Percentiles rank a stretch among this genome's conserved stretches.
Conservation (phyloP, 495 filamentous ascomycete genomes). For the Xylaria curta region DNA sequence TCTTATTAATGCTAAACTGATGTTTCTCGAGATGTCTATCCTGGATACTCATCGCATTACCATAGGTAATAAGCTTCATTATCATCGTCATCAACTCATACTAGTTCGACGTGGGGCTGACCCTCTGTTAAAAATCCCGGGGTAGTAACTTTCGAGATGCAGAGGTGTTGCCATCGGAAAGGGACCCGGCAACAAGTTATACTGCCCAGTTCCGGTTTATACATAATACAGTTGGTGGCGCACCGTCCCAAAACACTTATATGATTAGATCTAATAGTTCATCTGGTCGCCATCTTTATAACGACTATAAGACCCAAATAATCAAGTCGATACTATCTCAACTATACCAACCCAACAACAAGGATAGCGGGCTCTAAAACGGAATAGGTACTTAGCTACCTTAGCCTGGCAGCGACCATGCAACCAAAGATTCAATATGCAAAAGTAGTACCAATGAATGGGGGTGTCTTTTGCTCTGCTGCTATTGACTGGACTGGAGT, state of each 20-base stretch:
- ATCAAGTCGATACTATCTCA: neutral
- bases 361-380: neutral
- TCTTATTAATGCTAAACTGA: neutral
- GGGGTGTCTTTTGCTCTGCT: neutral
- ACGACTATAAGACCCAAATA: neutral
- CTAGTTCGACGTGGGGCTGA: slow-evolving; percentile 5
- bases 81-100: slow-evolving; percentile 10
- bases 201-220: neutral
- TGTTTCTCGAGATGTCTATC: neutral
- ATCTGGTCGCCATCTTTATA: neutral
- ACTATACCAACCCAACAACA: neutral
- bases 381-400: neutral
- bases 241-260: neutral
- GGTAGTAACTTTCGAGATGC: slow-evolving; percentile 14
- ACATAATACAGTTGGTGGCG: neutral
- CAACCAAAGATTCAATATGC: neutral
- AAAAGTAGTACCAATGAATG: neutral
- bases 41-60: neutral
- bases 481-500: neutral
- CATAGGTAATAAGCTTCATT: neutral
- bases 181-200: neutral
- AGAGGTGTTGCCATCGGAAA: neutral
- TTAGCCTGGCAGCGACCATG: neutral
- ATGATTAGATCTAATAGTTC: neutral
- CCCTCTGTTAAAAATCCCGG: slow-evolving; percentile 2